A percentile compares a stretch with the other conserved stretches of the same genome.
phyloP scores from a whole-genome alignment of 768 basidiomycete genomes.

The Suillus spraguei region DNA sequence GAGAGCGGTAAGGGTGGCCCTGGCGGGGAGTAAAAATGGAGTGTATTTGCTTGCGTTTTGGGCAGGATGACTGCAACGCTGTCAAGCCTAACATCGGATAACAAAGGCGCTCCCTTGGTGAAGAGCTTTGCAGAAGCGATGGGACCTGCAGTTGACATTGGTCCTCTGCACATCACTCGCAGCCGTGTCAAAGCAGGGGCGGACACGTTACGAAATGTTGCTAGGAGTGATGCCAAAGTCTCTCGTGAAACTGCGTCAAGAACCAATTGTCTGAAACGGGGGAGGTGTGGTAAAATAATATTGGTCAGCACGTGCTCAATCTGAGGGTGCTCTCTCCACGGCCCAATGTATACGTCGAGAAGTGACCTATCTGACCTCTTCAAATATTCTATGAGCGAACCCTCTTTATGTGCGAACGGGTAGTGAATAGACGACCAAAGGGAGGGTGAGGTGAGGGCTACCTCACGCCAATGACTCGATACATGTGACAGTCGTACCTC shows the following conservation, averaged over 20 bases:
- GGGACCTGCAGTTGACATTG: slow-evolving; percentile 29
- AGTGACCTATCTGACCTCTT: slow-evolving; percentile 32
- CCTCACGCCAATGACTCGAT: slow-evolving; percentile 35
- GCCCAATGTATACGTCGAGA: slow-evolving; percentile 35
- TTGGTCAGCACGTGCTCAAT: slow-evolving; percentile 25
- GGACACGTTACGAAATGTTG: slow-evolving; percentile 26
- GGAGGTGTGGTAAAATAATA: slow-evolving; percentile 32
- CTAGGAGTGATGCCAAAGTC: slow-evolving; percentile 26
- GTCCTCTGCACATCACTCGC: slow-evolving; percentile 33
- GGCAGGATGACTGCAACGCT: slow-evolving; percentile 30
- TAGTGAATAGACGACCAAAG: slow-evolving; percentile 39
- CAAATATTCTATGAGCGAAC: slow-evolving; percentile 35
- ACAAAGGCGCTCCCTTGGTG: slow-evolving; percentile 33
- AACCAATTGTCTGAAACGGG: slow-evolving; percentile 31
- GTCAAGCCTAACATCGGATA: slow-evolving; percentile 37
- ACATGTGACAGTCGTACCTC: slow-evolving; percentile 38
- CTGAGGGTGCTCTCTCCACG: slow-evolving; percentile 35
- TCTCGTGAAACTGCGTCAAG: slow-evolving; percentile 34
- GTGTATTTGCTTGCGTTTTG: slow-evolving; percentile 20
- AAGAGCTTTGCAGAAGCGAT: slow-evolving; percentile 28
- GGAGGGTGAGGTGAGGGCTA: slow-evolving; percentile 35
- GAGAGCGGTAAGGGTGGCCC: slow-evolving; percentile 35
- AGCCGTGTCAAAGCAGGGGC: slow-evolving; percentile 30
- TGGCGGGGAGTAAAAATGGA: slow-evolving; percentile 37
- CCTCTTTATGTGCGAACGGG: slow-evolving; percentile 31